These are phyloP conservation scores for Colletotrichum karsti DNA, from an alignment of 2,329 filamentous ascomycete genomes.

Conservation along the genomic window DNA sequence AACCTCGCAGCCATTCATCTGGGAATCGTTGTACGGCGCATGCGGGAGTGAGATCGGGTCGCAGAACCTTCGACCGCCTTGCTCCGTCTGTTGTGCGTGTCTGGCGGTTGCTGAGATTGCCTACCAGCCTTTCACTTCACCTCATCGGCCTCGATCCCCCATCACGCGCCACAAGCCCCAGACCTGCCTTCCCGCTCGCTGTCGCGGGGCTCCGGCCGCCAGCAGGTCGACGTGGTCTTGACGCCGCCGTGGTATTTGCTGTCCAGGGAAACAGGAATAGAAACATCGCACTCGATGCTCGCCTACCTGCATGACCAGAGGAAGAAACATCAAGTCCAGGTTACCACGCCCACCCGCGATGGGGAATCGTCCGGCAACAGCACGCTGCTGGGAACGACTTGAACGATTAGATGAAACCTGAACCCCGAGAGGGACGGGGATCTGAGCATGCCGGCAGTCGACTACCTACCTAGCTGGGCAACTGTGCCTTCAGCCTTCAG, in stretches of 20 bases:
- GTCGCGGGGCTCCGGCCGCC: slow-evolving; percentile 11
- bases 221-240: slow-evolving; percentile 13
- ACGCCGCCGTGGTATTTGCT: slow-evolving; percentile 11
- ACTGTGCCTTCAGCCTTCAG: background rate
- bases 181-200: background rate
- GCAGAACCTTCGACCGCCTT: slow-evolving; percentile 25
- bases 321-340: slow-evolving; percentile 16
- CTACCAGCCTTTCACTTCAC: slow-evolving; percentile 17
- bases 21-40: slow-evolving; percentile 23
- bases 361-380: slow-evolving; percentile 23
- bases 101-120: slow-evolving; percentile 28
- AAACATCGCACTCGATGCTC: slow-evolving; percentile 23
- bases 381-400: slow-evolving; percentile 26
- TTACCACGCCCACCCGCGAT: slow-evolving; percentile 1
- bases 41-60: slow-evolving; percentile 29
- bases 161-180: background rate
- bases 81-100: background rate
- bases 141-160: background rate
- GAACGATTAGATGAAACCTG: slow-evolving; percentile 27
- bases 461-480: background rate
- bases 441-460: slow-evolving; percentile 26
- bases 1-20: slow-evolving; percentile 12
- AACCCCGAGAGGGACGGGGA: slow-evolving; percentile 16
- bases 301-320: slow-evolving; percentile 6
- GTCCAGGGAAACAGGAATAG: slow-evolving; percentile 20